phyloP scores from a whole-genome alignment of 768 basidiomycete genomes.

The Trametopsis cervina region DNA sequence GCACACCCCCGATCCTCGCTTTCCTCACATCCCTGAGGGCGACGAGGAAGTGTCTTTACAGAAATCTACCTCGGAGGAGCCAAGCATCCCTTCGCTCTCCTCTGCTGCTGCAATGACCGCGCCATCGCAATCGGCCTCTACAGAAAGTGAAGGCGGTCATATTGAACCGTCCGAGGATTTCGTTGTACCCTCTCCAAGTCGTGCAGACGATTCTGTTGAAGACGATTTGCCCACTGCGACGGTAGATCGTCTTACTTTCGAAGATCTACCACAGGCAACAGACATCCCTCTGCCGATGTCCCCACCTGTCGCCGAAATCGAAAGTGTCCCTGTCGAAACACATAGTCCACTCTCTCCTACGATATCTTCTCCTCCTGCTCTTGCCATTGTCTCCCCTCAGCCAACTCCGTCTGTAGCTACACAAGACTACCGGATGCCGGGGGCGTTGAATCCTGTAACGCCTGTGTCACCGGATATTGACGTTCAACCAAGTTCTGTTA shows the following conservation, averaged over 20 bases:
- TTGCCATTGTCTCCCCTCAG: background rate
- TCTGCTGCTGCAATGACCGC: background rate
- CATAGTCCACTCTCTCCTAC: background rate
- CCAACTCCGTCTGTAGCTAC: background rate
- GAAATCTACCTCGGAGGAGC: background rate
- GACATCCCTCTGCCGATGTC: background rate
- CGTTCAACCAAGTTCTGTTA: background rate
- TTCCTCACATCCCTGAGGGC: constrained; percentile 60
- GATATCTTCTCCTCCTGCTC: background rate
- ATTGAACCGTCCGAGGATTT: constrained; percentile 26
- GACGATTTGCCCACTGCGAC: constrained; percentile 24
- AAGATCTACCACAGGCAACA: constrained; percentile 6
- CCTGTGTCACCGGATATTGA: constrained; percentile 7
- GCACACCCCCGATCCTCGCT: constrained; percentile 22
- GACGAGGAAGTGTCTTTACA: constrained; percentile 40
- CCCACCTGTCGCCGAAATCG: background rate
- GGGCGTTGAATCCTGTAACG: constrained; percentile 1
- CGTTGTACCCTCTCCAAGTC: constrained; percentile 25
- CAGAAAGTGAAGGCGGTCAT: constrained; percentile 9
- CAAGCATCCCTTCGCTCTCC: constrained; percentile 4
- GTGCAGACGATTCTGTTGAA: constrained; percentile 11
- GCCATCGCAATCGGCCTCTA: background rate
- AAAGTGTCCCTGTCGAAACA: background rate
- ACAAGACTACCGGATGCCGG: constrained; percentile 1
- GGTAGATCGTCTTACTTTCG: constrained; percentile 19